phyloP scores from a whole-genome alignment of 2,329 filamentous ascomycete species.

The Anisogramma anomala region DNA sequence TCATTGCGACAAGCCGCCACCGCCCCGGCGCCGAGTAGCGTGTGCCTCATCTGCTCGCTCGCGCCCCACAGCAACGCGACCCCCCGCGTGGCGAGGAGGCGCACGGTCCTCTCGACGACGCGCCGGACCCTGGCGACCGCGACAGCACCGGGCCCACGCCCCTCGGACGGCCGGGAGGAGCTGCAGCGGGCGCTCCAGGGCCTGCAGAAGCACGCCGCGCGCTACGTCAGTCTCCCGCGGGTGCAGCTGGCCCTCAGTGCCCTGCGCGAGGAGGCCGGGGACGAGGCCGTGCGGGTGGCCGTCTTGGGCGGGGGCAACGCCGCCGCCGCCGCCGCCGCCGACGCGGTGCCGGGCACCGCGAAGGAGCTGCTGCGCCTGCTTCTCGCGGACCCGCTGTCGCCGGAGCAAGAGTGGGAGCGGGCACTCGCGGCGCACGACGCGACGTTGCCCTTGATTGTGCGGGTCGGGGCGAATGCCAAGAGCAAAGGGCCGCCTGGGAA shows the following conservation, averaged over 20 bases:
- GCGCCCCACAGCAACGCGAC: conserved; percentile 7
- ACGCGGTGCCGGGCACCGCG: conserved; percentile 42
- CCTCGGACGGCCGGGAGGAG: conserved; percentile 32
- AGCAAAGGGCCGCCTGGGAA: conserved; percentile 22
- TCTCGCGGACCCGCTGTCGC: conserved; percentile 56
- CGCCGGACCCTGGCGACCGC: conserved; percentile 19
- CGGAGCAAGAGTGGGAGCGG: conserved; percentile 55
- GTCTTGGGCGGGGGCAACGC: conserved; percentile 37
- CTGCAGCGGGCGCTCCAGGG: conserved; percentile 48
- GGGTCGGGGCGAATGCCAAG: conserved; percentile 32
- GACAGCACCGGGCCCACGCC: neutral
- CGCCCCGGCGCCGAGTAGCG: conserved; percentile 9
- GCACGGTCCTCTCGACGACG: conserved; percentile 12
- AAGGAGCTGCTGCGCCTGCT: conserved; percentile 57
- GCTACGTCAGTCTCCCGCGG: conserved; percentile 55
- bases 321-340: no score
- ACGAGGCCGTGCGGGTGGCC: conserved; percentile 48
- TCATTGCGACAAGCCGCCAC: conserved; percentile 2
- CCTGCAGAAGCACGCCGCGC: conserved; percentile 49
- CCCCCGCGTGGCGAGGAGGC: conserved; percentile 5
- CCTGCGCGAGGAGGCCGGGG: conserved; percentile 42
- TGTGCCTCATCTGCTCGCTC: conserved; percentile 24
- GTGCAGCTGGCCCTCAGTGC: conserved; percentile 61
- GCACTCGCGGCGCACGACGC: conserved; percentile 42
- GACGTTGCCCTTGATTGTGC: conserved; percentile 50